Conservation (phyloP, 2,329 filamentous ascomycete genomes). For the Fusarium continuum region DNA sequence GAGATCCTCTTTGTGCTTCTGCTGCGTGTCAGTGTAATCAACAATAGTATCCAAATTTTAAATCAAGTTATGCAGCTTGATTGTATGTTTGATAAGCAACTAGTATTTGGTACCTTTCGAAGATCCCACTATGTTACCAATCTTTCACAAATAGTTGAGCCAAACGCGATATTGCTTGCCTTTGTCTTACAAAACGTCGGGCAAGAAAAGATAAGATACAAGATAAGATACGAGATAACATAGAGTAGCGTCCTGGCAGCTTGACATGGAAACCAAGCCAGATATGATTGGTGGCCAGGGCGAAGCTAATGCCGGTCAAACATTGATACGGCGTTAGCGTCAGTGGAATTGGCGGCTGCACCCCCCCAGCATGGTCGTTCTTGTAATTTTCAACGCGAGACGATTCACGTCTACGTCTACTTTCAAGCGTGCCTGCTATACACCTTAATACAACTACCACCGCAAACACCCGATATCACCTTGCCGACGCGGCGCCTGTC, state of each 20-base stretch:
- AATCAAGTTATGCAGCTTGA: too few relatives aligned
- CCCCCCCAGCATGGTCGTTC: conserved; percentile 52
- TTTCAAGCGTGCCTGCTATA: conserved; percentile 10
- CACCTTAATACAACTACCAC: background rate
- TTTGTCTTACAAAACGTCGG: background rate
- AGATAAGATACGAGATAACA: conserved; percentile 16
- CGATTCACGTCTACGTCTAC: conserved; percentile 37
- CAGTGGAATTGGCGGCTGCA: conserved; percentile 53
- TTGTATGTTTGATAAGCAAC: background rate
- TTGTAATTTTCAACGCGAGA: conserved; percentile 54
- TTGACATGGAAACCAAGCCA: background rate
- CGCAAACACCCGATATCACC: background rate
- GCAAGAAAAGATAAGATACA: conserved; percentile 23
- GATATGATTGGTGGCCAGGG: background rate
- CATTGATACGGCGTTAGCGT: conserved; percentile 52
- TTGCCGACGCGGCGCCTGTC: background rate
- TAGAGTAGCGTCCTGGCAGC: background rate
- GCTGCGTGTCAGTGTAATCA: too few relatives aligned
- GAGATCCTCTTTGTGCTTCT: background rate
- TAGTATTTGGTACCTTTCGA: too few relatives aligned
- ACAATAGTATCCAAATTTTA: too few relatives aligned
- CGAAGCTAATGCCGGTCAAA: conserved; percentile 46
- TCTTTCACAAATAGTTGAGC: background rate
- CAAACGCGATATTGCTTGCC: background rate
- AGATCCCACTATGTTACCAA: too few relatives aligned